Percentiles rank a stretch among this genome's conserved stretches.
phyloP scores from a whole-genome alignment of 495 filamentous ascomycete species.

The Cercophora sp. region DNA sequence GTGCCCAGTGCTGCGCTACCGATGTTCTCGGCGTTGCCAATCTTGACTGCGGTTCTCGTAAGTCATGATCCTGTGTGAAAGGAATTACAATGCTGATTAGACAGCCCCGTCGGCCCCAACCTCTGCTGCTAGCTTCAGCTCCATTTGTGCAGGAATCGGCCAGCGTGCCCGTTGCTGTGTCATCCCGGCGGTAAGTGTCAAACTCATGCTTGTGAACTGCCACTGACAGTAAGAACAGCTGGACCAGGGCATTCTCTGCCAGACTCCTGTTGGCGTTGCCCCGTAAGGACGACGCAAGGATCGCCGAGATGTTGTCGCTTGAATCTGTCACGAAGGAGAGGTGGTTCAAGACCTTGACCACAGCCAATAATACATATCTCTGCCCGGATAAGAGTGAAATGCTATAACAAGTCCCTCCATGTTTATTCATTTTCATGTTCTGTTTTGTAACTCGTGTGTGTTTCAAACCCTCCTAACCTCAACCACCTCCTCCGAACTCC shows the following conservation, averaged over 20 bases:
- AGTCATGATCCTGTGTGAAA: not conserved
- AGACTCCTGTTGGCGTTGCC: conserved; percentile 36
- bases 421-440: no score
- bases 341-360: no score
- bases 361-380: no score
- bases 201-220: not conserved
- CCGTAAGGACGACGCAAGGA: no score
- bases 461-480: no score
- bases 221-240: conserved; percentile 16
- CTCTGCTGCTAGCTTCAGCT: conserved; percentile 28
- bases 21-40: conserved; percentile 41
- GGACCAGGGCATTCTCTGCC: conserved; percentile 37
- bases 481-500: not conserved
- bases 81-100: not conserved
- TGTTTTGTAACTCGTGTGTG: no score
- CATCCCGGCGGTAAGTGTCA: conserved; percentile 29
- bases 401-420: no score
- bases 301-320: no score
- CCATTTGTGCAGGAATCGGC: conserved; percentile 34
- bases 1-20: conserved; percentile 40
- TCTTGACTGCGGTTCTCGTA: conserved; percentile 40
- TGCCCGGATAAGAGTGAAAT: no score
- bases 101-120: conserved; percentile 26
- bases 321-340: no score
- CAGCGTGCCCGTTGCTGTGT: conserved; percentile 45